A percentile compares a stretch with the other conserved stretches of the same genome.
Evolutionary conservation across 1,139 yeast species (phyloP).

Genomic region (Debaryomyces nepalensis): DNA sequence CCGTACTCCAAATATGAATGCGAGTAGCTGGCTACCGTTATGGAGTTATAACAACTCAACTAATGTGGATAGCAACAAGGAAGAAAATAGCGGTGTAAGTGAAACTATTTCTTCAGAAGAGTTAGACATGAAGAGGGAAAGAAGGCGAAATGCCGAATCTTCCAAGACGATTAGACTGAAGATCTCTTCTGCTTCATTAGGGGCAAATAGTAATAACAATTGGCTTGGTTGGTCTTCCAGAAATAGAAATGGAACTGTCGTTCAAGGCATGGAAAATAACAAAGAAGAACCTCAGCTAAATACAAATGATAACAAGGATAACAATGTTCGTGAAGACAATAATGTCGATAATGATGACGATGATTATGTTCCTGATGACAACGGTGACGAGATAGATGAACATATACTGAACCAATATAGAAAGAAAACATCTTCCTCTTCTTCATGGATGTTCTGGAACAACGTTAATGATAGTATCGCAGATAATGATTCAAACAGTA

Average conservation of each 20-base stretch:
- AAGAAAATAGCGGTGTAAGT: neutral
- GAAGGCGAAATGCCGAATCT: constrained; percentile 3
- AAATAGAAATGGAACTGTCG: constrained; percentile 11
- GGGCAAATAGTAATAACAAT: constrained; percentile 26
- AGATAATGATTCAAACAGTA: constrained; percentile 15
- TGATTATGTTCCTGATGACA: constrained; percentile 31
- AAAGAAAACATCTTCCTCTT: constrained; percentile 28
- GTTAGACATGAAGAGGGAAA: neutral
- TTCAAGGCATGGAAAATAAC: constrained; percentile 1
- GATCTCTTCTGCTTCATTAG: constrained; percentile 25
- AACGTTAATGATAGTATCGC: constrained; percentile 16
- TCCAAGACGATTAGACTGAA: constrained; percentile 18
- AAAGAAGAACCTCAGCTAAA: neutral
- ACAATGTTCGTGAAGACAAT: constrained; percentile 13
- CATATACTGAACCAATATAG: constrained; percentile 30
- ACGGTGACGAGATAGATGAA: constrained; percentile 41
- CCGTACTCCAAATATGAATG: constrained; percentile 10
- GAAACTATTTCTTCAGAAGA: neutral
- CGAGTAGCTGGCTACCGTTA: constrained; percentile 16
- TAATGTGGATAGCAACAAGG: neutral
- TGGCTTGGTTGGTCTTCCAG: constrained; percentile 26
- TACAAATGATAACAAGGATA: constrained; percentile 9
- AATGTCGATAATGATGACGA: constrained; percentile 23
- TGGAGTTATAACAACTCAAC: constrained; percentile 14
- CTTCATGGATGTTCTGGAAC: constrained; percentile 48